Base-by-base conservation (phyloP, 352 stramenopile species). In the Phytophthora podocarpi region DNA sequence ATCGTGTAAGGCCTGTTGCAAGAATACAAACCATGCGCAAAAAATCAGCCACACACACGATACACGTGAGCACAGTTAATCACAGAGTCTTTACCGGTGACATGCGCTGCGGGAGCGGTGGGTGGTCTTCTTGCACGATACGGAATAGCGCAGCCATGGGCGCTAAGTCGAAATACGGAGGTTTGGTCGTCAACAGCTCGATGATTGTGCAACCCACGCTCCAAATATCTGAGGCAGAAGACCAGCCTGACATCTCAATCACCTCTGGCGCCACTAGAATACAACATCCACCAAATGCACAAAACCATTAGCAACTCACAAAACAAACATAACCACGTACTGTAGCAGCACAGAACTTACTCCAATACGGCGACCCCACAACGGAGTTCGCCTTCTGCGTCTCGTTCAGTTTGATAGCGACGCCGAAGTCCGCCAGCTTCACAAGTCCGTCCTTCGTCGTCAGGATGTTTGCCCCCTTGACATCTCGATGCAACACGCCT, bases 341-440 rank as follows among this genome's bases (percentile, higher is more conserved):
- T n/a, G n/a, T n/a, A 43, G 20, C 11, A 43, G 15, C 5, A 24
- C 35, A 55, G 5, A 45, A 43, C 50, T 9, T 65, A 95, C 86
- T 98, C 95, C 95, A 98, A 57, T 98, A 98, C 0, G 95, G 95
- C 6, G 95, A 97, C 2, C 95, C 95, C 11, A 98, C 87, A 24
- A 98, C 89, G 5, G 89, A 91, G 48, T 97, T 87, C 34, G 78
- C 85, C 72, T 96, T 94, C 59, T 93, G 86, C 28, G 85, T 89
- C 45, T 95, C 89, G 67, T 74, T 94, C 30, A 96, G 64, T 63
- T 95, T 93, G 53, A 96, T 85, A 5, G 93, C 91, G 12, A 98
- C 90, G 37, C 93, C 93, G 75, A 98, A 98, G 55, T 98, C 93
- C 0, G 91, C 91, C 30, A 98, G 76, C 59, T 98, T 98, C 26